phyloP scores from a whole-genome alignment of 2,329 filamentous ascomycete species.

The Decorospora gaudefroyi region DNA sequence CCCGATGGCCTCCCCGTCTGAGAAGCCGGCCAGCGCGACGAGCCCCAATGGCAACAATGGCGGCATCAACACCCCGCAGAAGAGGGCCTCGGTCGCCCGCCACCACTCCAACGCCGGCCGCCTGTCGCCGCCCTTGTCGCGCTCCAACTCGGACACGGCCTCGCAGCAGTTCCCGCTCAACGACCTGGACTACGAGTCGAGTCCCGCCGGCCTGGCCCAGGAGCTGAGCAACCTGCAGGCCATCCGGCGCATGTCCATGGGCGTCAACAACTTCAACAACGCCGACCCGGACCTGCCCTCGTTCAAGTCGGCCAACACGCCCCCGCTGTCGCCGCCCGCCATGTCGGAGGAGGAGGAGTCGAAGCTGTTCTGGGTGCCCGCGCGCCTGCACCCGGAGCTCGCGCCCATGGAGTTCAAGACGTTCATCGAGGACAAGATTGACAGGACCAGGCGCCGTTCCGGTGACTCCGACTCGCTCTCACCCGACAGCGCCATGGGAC shows the following conservation, averaged over 20 bases:
- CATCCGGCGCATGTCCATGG: conserved; percentile 91
- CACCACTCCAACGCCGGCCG: conserved; percentile 25
- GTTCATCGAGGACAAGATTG: conserved; percentile 90
- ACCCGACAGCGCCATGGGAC: conserved; percentile 58
- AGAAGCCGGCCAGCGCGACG: conserved; percentile 17
- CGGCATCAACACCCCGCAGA: conserved; percentile 14
- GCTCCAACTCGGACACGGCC: conserved; percentile 50
- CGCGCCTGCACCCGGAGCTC: conserved; percentile 88
- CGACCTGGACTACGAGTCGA: conserved; percentile 85
- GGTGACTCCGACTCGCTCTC: conserved; percentile 67
- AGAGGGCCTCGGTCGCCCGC: conserved; percentile 19
- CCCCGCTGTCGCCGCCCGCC: conserved; percentile 69
- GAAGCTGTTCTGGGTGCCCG: conserved; percentile 92
- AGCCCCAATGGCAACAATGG: conserved; percentile 33
- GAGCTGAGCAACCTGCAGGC: conserved; percentile 92
- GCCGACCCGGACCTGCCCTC: conserved; percentile 76
- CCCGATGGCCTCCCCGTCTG: conserved; percentile 36
- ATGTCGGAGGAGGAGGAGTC: conserved; percentile 81
- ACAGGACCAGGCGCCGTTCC: conserved; percentile 83
- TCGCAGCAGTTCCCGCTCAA: conserved; percentile 73
- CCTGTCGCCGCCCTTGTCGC: conserved; percentile 48
- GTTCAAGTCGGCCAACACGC: conserved; percentile 63
- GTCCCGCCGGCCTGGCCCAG: conserved; percentile 85
- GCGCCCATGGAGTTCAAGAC: conserved; percentile 96
- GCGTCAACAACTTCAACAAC: conserved; percentile 72